phyloP scores from a whole-genome alignment of 1,284 basidiomycete genomes.

The Pseudozyma flocculosa region DNA sequence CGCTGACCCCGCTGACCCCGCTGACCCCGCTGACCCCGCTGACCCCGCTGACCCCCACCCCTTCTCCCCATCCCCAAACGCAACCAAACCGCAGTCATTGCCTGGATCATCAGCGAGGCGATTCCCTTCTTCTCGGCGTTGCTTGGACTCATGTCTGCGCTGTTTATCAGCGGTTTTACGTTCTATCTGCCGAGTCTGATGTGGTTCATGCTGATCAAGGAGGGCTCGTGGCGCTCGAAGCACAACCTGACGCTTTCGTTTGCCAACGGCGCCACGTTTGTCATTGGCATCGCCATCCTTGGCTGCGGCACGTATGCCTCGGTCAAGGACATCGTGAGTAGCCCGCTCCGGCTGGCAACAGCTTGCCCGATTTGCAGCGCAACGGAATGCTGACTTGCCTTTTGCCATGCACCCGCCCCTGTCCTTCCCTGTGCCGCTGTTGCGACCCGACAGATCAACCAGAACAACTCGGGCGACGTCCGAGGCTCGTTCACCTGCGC shows the following conservation, averaged over 20 bases:
- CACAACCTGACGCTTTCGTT: slow-evolving; percentile 32
- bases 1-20: too few species aligned
- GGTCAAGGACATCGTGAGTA: slow-evolving; percentile 23
- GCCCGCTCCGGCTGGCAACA: too few species aligned
- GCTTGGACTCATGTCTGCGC: slow-evolving; percentile 35
- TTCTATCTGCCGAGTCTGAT: slow-evolving; percentile 62
- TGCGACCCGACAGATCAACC: too few species aligned
- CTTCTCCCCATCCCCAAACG: slow-evolving; percentile 4
- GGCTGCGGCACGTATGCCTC: slow-evolving; percentile 31
- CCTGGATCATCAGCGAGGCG: slow-evolving; percentile 40
- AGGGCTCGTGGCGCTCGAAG: slow-evolving; percentile 32
- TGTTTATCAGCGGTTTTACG: slow-evolving; percentile 42
- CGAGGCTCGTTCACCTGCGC: slow-evolving; percentile 28
- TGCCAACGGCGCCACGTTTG: slow-evolving; percentile 27
- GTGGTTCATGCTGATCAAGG: slow-evolving; percentile 42
- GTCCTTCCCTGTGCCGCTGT: too few species aligned
- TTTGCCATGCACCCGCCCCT: too few species aligned
- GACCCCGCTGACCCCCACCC: too few species aligned
- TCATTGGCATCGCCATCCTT: slow-evolving; percentile 38
- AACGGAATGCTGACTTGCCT: too few species aligned
- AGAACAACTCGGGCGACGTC: slow-evolving; percentile 17
- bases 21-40: too few species aligned
- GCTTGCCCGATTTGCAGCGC: too few species aligned
- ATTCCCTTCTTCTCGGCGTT: slow-evolving; percentile 43
- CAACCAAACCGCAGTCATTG: too few species aligned